Evolutionary conservation across 148 eudicot genomes (phyloP).

Genomic region (Camellia japonica): DNA sequence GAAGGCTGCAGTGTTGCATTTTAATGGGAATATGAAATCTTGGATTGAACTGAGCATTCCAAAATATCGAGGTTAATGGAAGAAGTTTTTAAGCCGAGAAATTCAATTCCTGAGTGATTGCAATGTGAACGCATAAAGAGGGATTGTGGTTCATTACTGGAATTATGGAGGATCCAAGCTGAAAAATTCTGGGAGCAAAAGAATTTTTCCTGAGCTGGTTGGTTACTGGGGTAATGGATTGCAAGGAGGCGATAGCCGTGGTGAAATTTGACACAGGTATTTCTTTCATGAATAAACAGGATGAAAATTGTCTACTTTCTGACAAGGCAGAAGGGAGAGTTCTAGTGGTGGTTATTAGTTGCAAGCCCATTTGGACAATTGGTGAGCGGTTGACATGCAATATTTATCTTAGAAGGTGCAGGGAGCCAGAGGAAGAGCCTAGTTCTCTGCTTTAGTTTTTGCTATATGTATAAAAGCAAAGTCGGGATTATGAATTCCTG

Average conservation of each 20-base stretch:
- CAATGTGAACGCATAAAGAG: constrained; percentile 64
- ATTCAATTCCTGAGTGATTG: constrained; percentile 70
- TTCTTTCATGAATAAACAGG: constrained; percentile 10
- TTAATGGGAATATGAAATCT: constrained; percentile 95
- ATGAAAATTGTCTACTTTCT: background rate
- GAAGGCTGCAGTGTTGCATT: constrained; percentile 75
- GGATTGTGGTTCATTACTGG: background rate
- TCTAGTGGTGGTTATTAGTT: background rate
- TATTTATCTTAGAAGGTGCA: background rate
- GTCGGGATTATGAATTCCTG: constrained; percentile 10
- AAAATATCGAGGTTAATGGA: constrained; percentile 64
- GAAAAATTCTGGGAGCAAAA: constrained; percentile 6
- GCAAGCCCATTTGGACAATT: background rate
- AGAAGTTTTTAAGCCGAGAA: constrained; percentile 54
- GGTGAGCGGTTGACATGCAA: background rate
- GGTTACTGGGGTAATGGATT: constrained; percentile 7
- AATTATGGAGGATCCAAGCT: background rate
- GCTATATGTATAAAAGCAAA: background rate
- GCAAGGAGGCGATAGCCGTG: background rate
- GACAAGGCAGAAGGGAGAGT: background rate
- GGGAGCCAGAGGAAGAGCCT: constrained; percentile 12
- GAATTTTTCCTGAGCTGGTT: constrained; percentile 9
- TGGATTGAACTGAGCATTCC: constrained; percentile 96
- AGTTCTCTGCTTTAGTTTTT: background rate
- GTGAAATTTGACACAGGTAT: background rate